Evolutionary conservation across 192 early-diverging fungal genomes (phyloP).

Genomic region (Paraglomus brasilianum): DNA sequence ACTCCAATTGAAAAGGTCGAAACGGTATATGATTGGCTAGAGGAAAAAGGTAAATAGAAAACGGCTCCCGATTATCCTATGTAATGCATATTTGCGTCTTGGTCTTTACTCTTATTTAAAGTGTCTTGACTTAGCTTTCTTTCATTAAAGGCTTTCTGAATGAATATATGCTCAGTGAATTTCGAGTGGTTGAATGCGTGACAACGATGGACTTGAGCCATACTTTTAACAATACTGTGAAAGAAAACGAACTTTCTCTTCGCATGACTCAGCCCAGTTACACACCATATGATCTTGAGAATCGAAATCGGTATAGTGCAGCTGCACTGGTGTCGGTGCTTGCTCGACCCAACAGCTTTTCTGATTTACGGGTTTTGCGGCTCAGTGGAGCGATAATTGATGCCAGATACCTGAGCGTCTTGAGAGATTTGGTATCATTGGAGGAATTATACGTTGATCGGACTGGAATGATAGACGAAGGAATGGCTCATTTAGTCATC

Average conservation of each 20-base stretch:
- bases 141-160: slow-evolving; percentile 4
- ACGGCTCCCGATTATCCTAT: background rate
- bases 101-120: background rate
- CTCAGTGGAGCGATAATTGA: background rate
- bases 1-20: background rate
- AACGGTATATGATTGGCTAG: slow-evolving; percentile 9
- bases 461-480: background rate
- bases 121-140: too few species aligned
- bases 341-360: background rate
- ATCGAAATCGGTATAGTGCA: background rate
- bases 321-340: background rate
- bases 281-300: background rate
- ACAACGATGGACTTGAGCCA: background rate
- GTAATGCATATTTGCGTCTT: background rate
- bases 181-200: background rate
- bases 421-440: background rate
- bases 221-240: background rate
- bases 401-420: slow-evolving; percentile 3
- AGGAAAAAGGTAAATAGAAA: background rate
- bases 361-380: background rate
- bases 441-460: slow-evolving; percentile 2
- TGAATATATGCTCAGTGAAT: slow-evolving; percentile 11
- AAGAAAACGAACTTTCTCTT: background rate
- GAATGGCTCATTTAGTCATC: background rate
- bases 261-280: background rate